These are phyloP conservation scores for Rubroboletus pulcherrimus DNA, from an alignment of 768 basidiomycete genomes.

Conservation along the genomic window DNA sequence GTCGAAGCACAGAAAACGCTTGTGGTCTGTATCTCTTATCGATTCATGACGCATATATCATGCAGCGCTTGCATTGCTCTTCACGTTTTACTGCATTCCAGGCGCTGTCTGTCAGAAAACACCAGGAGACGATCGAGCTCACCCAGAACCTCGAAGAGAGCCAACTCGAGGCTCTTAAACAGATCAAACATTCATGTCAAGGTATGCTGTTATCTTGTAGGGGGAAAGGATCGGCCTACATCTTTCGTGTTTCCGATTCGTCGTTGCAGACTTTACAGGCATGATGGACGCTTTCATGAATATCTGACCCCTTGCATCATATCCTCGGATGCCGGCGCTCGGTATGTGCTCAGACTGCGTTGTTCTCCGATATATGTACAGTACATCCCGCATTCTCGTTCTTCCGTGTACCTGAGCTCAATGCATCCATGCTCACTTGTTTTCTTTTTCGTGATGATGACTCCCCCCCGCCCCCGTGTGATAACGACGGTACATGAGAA, in stretches of 20 bases:
- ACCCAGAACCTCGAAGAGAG: conserved; percentile 22
- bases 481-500: not conserved
- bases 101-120: conserved; percentile 27
- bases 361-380: not conserved
- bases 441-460: not conserved
- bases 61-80: too few species aligned
- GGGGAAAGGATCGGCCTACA: not conserved
- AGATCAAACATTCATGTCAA: conserved; percentile 18
- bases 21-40: conserved; percentile 16
- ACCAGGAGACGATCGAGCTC: conserved; percentile 24
- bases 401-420: not conserved
- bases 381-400: not conserved
- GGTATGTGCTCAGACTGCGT: not conserved
- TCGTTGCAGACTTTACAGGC: conserved; percentile 12
- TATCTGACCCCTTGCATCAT: conserved; percentile 2
- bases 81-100: not conserved
- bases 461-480: not conserved
- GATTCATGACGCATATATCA: not conserved
- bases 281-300: conserved; percentile 23
- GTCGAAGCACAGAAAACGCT: conserved; percentile 21
- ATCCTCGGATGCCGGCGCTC: not conserved
- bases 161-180: conserved; percentile 22
- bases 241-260: not conserved
- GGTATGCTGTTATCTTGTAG: conserved; percentile 10
- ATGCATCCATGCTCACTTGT: not conserved